Evolutionary conservation across 768 basidiomycete species (phyloP), one percentile per base, ranked within the genome.

Genomic region (Rhodotorula babjevae): DNA sequence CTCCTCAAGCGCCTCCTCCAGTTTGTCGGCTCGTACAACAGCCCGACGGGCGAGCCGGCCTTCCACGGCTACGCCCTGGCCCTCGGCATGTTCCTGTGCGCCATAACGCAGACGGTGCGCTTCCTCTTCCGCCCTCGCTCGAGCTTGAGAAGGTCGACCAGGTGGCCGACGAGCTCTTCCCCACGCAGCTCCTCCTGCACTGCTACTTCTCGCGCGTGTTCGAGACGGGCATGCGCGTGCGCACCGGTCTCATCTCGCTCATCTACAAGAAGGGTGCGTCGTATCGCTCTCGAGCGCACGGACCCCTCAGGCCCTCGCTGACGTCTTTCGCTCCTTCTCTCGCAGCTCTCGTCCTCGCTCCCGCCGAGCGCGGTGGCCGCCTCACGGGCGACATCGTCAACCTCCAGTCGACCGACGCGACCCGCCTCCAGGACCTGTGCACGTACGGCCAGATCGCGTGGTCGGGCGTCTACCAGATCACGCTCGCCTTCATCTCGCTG

Each of bases 381-480:
- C 86, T 90, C 0, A 87, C 91, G 0, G 94, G 95, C 1, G 93
- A 96, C 79, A 93, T 96, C 49, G 92, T 96, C 73, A 97, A 96
- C 79, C 81, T 95, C 46, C 93, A 94, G 89, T 89, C 89, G 15
- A 78, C 79, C 53, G 78, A 78, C 61, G 65, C 74, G 19, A 76
- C 74, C 3, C 68, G 79, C 1, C 69, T 79, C 12, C 76, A 77
- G 29, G 78, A 78, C 50, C 50, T 74, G 18, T 68, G 63, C 40
- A 57, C 52, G 44, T 56, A 60, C 19, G 40, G 52, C 8, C 58
- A 96, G 56, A 93, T 95, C 71, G 85, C 87, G 8, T 85, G 94
- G 78, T 91, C 89, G 6, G 94, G 92, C 2, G 90, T 93, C 12
- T 86, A 91, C 79, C 93, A 93, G 88, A 91, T 97, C 73, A 86